Evolutionary conservation across 495 filamentous ascomycete genomes (phyloP), one percentile per base, ranked within the genome.

Genomic region (Penicillium coffeae): DNA sequence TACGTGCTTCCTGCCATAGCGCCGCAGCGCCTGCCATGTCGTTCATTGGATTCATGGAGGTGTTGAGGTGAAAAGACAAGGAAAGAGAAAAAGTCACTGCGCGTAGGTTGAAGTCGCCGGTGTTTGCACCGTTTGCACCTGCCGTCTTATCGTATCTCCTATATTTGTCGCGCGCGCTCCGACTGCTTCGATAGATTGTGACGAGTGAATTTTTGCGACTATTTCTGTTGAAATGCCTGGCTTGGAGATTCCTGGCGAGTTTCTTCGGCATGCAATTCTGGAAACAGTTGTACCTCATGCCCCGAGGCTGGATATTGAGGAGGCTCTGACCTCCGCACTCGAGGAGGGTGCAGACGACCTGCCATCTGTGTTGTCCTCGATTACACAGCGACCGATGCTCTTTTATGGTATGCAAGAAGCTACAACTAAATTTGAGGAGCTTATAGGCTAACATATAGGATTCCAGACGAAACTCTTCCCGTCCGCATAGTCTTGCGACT

Each of bases 1-100:
- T 88, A 57, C 84, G 84, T 44, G 89, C 86, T 71, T 93, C 88
- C 65, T 87, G 83, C 93, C 92, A 96, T 20, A 82, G 52, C 32
- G 72, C 63, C 16, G 82, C 68, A 43, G 76, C 73, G 32, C 69
- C 77, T 50, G 75, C 65, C 47, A 74, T 76, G 47, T 72, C 72
- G 59, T 75, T 80, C 60, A 78, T 68, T 42, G 80, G 76, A 63
- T 86, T 87, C 86, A 89, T 93, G 40, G 45, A 55, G 50, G 42
- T 5, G 33, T 47, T 27, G 43, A 16, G 30, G 52, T 27, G 33
- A 45, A 55, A 34, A 45, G 14, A 21, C 42, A 41, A 42, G 32
- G 35, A 32, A 43, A 34, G 33, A 46, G 55, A 65, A 67, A 58
- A 59, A 51, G 54, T 42, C 39, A 53, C 10, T 21, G 45, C 45